phyloP scores from a whole-genome alignment of 2,329 filamentous ascomycete species.

The Aspergillus sp. region DNA sequence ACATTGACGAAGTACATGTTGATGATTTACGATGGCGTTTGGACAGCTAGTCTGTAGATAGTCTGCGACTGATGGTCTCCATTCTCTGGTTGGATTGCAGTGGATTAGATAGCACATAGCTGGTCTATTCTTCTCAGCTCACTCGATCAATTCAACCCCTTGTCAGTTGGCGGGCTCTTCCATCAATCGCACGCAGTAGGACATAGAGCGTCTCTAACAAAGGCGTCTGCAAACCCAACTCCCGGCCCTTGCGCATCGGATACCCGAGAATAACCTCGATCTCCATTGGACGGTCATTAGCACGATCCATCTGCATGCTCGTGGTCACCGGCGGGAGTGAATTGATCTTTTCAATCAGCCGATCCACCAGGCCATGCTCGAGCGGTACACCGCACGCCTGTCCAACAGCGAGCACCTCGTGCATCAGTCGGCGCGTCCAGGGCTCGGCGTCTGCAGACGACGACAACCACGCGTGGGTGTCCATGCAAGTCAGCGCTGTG shows the following conservation, averaged over 20 bases:
- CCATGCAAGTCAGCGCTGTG: slow-evolving; percentile 42
- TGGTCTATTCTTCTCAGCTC: neutral
- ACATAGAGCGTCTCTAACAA: slow-evolving; percentile 41
- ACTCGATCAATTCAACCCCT: neutral
- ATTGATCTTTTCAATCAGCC: slow-evolving; percentile 38
- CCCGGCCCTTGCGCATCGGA: slow-evolving; percentile 37
- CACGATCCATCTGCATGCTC: slow-evolving; percentile 46
- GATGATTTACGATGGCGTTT: neutral
- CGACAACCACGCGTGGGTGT: slow-evolving; percentile 41
- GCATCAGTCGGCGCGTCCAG: slow-evolving; percentile 41
- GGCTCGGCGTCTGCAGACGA: slow-evolving; percentile 39
- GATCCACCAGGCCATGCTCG: slow-evolving; percentile 35
- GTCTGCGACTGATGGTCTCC: no score
- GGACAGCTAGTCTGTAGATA: no score
- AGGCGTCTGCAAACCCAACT: slow-evolving; percentile 38
- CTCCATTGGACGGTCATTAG: slow-evolving; percentile 42
- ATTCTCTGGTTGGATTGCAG: no score
- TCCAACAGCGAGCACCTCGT: slow-evolving; percentile 42
- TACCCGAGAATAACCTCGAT: slow-evolving; percentile 47
- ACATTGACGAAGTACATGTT: neutral
- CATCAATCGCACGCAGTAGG: slow-evolving; percentile 25
- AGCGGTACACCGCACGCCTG: slow-evolving; percentile 36
- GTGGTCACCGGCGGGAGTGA: slow-evolving; percentile 40
- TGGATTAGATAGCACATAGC: neutral
- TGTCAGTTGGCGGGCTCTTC: slow-evolving; percentile 6